Evolutionary conservation across 768 basidiomycete species (phyloP).

Genomic region (Xerocomus potaroensis): DNA sequence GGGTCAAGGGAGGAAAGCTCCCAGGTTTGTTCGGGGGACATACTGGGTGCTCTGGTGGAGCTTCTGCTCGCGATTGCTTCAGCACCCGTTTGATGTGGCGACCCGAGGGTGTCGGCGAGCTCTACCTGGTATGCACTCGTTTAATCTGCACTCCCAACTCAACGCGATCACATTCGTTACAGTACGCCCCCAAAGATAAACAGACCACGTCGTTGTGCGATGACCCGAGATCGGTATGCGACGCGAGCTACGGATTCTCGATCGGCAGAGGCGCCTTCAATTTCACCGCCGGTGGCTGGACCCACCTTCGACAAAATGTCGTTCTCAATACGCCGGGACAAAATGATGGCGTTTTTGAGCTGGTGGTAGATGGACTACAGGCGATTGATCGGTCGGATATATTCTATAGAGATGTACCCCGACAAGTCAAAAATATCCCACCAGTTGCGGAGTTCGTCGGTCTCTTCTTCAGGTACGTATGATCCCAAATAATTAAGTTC

Average conservation of each 20-base stretch:
- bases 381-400: conserved; percentile 54
- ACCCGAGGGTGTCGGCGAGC: conserved; percentile 59
- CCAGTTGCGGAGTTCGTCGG: conserved; percentile 42
- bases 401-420: conserved; percentile 50
- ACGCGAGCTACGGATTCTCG: conserved; percentile 65
- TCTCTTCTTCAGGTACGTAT: conserved; percentile 69
- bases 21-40: conserved; percentile 78
- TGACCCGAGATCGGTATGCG: conserved; percentile 58
- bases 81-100: conserved; percentile 88
- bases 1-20: conserved; percentile 79
- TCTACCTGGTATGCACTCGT: conserved; percentile 56
- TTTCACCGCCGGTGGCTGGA: conserved; percentile 65
- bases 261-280: conserved; percentile 69
- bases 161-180: conserved; percentile 21
- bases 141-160: neutral
- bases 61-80: conserved; percentile 69
- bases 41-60: conserved; percentile 66
- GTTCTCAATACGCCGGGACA: conserved; percentile 68
- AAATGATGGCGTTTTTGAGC: conserved; percentile 59
- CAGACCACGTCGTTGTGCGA: conserved; percentile 59
- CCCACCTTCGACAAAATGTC: conserved; percentile 65
- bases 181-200: conserved; percentile 71
- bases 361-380: conserved; percentile 58
- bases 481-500: neutral
- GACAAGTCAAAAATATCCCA: neutral